These are phyloP conservation scores for Hyaloscypha hepaticicola DNA, from an alignment of 495 filamentous ascomycete species.

Conservation along the genomic window DNA sequence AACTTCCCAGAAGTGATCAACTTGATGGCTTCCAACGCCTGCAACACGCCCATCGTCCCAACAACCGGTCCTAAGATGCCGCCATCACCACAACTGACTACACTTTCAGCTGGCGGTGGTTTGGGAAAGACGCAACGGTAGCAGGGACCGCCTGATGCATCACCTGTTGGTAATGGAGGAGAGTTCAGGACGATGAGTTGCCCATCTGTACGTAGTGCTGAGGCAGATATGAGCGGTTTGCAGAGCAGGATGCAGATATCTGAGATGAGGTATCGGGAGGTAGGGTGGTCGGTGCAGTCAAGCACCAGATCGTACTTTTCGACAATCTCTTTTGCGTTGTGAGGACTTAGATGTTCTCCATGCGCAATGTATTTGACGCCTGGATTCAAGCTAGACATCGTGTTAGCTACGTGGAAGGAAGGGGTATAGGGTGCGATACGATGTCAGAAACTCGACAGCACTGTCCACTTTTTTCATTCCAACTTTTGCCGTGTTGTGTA, in stretches of 20 bases:
- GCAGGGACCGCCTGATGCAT: conserved; percentile 62
- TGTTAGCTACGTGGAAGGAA: conserved; percentile 2
- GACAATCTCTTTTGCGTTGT: conserved; percentile 64
- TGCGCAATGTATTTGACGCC: conserved; percentile 61
- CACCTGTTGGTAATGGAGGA: conserved; percentile 50
- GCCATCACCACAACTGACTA: conserved; percentile 84
- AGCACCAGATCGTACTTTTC: conserved; percentile 76
- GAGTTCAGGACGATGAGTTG: conserved; percentile 84
- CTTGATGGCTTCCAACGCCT: conserved; percentile 88
- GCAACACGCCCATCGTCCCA: conserved; percentile 88
- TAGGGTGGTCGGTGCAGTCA: conserved; percentile 92
- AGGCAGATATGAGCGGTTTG: conserved; percentile 85
- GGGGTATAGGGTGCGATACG: conserved; percentile 42
- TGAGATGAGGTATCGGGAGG: conserved; percentile 88
- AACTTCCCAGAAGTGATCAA: conserved; percentile 52
- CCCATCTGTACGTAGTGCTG: conserved; percentile 81
- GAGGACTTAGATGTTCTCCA: conserved; percentile 56
- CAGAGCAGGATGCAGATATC: conserved; percentile 77
- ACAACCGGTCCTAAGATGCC: conserved; percentile 92
- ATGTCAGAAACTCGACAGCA: conserved; percentile 62
- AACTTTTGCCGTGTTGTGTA: conserved; percentile 68
- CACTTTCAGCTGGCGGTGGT: conserved; percentile 75
- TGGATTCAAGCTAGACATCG: conserved; percentile 54
- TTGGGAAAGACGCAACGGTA: conserved; percentile 92
- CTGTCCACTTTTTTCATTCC: conserved; percentile 82